These are phyloP conservation scores for Aspergillus sp. DNA, from an alignment of 2,329 filamentous ascomycete species.

Conservation along the genomic window DNA sequence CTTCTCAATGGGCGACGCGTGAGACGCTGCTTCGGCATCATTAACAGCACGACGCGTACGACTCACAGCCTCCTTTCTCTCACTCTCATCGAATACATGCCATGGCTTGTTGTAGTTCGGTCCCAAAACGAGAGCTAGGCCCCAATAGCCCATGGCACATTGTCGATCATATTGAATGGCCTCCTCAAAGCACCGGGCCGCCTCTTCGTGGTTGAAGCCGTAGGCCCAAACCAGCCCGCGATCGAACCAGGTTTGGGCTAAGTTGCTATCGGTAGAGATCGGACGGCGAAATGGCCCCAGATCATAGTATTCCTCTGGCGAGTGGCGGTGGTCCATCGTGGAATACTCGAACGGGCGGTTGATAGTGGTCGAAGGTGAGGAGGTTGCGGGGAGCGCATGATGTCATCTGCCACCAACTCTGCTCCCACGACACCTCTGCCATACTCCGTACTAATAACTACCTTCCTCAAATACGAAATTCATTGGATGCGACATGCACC, in stretches of 20 bases:
- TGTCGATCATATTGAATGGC: slow-evolving; percentile 22
- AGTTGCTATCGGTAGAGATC: no score
- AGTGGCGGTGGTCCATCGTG: no score
- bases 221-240: slow-evolving; percentile 33
- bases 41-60: slow-evolving; percentile 38
- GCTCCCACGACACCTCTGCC: no score
- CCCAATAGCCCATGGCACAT: slow-evolving; percentile 34
- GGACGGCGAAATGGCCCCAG: no score
- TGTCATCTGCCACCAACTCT: no score
- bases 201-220: slow-evolving; percentile 34
- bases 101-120: slow-evolving; percentile 75
- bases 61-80: slow-evolving; percentile 44
- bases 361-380: no score
- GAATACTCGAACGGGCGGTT: no score
- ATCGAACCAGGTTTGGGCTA: slow-evolving; percentile 31
- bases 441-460: no score
- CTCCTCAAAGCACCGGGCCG: slow-evolving; percentile 26
- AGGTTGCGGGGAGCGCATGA: no score
- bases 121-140: slow-evolving; percentile 54
- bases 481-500: no score
- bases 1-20: slow-evolving; percentile 45
- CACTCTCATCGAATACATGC: slow-evolving; percentile 57
- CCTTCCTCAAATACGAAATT: no score
- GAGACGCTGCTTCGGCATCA: slow-evolving; percentile 35
- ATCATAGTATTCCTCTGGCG: no score